Evolutionary conservation across 2,329 filamentous ascomycete species (phyloP).

Genomic region (Proliferodiscus dingleyae): DNA sequence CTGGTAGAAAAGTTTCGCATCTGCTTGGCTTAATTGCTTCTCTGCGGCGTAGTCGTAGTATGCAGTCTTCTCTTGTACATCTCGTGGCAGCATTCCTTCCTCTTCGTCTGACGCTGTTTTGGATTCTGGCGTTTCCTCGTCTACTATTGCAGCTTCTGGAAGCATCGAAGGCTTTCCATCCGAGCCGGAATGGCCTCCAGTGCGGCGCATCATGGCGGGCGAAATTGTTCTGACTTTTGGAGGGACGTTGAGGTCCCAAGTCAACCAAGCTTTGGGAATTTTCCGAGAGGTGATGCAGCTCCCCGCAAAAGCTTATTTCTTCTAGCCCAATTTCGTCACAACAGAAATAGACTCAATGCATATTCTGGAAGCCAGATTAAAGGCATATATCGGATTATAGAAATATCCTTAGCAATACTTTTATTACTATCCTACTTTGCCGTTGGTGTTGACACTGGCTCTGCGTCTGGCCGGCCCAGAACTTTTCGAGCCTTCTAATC

Average conservation of each 20-base stretch:
- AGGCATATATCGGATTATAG: background rate
- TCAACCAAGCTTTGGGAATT: background rate
- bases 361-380: background rate
- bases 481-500: slow-evolving; percentile 53
- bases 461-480: slow-evolving; percentile 33
- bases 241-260: background rate
- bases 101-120: slow-evolving; percentile 20
- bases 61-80: slow-evolving; percentile 66
- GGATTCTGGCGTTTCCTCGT: slow-evolving; percentile 21
- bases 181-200: background rate
- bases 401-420: background rate
- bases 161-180: slow-evolving; percentile 18
- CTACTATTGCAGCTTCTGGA: slow-evolving; percentile 24
- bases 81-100: slow-evolving; percentile 53
- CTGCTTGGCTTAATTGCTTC: slow-evolving; percentile 88
- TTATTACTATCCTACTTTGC: slow-evolving; percentile 26
- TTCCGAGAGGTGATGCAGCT: background rate
- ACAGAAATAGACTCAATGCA: background rate
- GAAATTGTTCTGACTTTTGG: background rate
- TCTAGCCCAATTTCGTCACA: background rate
- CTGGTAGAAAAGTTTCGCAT: slow-evolving; percentile 95
- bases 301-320: background rate
- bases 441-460: slow-evolving; percentile 23
- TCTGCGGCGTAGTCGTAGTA: slow-evolving; percentile 93
- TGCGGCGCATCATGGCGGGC: background rate